These are phyloP conservation scores for Rhodamnia rubescens DNA, from an alignment of 345 rosid genomes.

Conservation along the genomic window DNA sequence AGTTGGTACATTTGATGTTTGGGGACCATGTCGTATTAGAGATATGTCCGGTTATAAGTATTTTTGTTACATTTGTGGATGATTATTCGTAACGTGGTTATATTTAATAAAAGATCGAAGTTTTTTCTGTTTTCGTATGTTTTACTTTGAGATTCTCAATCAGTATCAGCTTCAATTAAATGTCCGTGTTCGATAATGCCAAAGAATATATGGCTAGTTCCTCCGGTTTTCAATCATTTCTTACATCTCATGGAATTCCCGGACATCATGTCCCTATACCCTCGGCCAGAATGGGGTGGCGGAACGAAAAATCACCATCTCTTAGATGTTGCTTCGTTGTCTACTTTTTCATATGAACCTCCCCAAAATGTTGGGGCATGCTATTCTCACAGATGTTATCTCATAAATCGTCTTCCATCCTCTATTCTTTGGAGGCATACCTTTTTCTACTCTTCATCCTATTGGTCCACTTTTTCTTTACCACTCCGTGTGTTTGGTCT, in stretches of 20 bases:
- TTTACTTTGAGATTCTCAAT: not conserved
- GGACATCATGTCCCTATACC: not conserved
- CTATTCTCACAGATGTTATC: not conserved
- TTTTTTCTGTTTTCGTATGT: not conserved
- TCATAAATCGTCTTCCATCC: not conserved
- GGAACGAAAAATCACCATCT: not conserved
- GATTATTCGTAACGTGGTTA: not conserved
- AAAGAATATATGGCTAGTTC: not conserved
- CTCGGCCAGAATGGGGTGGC: not conserved
- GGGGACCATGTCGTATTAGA: not conserved
- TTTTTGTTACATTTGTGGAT: not conserved
- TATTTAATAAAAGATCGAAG: not conserved
- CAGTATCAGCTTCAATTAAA: not conserved
- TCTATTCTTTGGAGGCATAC: not conserved
- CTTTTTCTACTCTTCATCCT: not conserved
- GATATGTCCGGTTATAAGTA: not conserved
- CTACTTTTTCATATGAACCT: not conserved
- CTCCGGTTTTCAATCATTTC: not conserved
- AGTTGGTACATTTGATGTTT: not conserved
- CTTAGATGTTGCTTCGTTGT: not conserved
- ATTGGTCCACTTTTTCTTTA: too few relatives aligned
- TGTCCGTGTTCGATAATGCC: not conserved
- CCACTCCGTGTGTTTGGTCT: too few relatives aligned
- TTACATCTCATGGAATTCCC: not conserved
- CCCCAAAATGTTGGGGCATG: not conserved